A percentile compares a stretch with the other conserved stretches of the same genome.
These are phyloP conservation scores for Hyphopichia homilentoma DNA, from an alignment of 805 yeast genomes.

Conservation along the genomic window DNA sequence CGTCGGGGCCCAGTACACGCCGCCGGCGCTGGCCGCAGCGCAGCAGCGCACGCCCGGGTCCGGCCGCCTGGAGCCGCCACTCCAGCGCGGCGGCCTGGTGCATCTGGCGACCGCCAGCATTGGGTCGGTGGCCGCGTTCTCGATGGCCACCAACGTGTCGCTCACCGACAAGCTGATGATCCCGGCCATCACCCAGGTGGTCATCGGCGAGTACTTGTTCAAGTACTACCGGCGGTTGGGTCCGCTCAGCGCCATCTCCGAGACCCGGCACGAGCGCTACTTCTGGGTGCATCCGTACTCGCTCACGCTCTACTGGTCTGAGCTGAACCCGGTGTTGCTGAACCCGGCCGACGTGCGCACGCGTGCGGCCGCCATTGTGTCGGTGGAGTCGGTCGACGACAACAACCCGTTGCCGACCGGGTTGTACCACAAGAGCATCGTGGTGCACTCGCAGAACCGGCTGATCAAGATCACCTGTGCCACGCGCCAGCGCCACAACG, in stretches of 20 bases:
- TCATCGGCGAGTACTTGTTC: conserved; percentile 85
- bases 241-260: conserved; percentile 69
- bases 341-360: conserved; percentile 67
- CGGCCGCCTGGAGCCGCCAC: no score
- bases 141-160: conserved; percentile 61
- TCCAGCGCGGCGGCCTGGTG: conserved; percentile 14
- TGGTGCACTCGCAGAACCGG: conserved; percentile 66
- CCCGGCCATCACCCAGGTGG: conserved; percentile 86
- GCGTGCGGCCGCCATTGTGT: conserved; percentile 73
- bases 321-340: conserved; percentile 68
- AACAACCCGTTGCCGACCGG: conserved; percentile 89
- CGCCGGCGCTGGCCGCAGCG: conserved; percentile 4
- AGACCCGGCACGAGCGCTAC: conserved; percentile 82
- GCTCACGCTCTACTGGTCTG: conserved; percentile 86
- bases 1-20: conserved; percentile 1
- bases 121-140: conserved; percentile 27
- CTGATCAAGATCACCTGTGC: conserved; percentile 81
- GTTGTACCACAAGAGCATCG: conserved; percentile 75
- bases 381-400: conserved; percentile 79
- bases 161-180: conserved; percentile 68
- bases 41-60: neutral
- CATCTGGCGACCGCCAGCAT: neutral
- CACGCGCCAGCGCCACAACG: conserved; percentile 80
- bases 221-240: conserved; percentile 81
- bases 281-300: conserved; percentile 98